Evolutionary conservation across 73 alveolate species (phyloP).

Genomic region (Paramecium caudatum): DNA sequence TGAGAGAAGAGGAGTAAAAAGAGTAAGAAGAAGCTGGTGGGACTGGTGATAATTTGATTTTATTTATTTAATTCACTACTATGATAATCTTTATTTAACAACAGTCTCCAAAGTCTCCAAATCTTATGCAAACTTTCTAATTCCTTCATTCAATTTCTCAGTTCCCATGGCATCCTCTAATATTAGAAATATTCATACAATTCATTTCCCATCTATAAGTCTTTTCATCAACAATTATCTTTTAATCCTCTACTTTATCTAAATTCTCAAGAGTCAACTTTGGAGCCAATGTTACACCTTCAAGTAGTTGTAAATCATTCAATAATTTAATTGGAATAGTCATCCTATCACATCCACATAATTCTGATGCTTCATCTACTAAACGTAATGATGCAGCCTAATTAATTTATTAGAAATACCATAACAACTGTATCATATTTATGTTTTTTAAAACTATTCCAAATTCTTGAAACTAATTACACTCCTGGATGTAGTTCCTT

Average conservation of each 20-base stretch:
- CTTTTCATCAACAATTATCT: slow-evolving; percentile 73
- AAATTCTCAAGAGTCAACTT: slow-evolving; percentile 53
- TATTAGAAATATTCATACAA: neutral
- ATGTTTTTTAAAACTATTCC: slow-evolving; percentile 81
- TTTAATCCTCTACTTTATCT: slow-evolving; percentile 54
- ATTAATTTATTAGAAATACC: slow-evolving; percentile 73
- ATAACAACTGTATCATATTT: slow-evolving; percentile 83
- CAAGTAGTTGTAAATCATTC: slow-evolving; percentile 77
- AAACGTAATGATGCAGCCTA: slow-evolving; percentile 81
- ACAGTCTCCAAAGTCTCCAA: slow-evolving; percentile 72
- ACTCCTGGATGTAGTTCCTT: slow-evolving; percentile 87
- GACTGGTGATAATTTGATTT: neutral
- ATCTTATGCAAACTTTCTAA: slow-evolving; percentile 83
- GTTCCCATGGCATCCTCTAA: slow-evolving; percentile 87
- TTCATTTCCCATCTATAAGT: slow-evolving; percentile 76
- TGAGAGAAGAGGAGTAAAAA: neutral
- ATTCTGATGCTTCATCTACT: slow-evolving; percentile 77
- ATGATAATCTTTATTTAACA: slow-evolving; percentile 37
- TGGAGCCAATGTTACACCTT: slow-evolving; percentile 63
- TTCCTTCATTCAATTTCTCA: slow-evolving; percentile 88
- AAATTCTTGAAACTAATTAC: slow-evolving; percentile 76
- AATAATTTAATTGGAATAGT: slow-evolving; percentile 86
- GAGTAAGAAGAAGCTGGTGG: neutral
- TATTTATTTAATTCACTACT: neutral
- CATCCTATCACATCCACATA: slow-evolving; percentile 90